Percentiles rank a stretch among this genome's conserved stretches.
phyloP scores from a whole-genome alignment of 768 basidiomycete genomes.

The Mycena epipterygia region DNA sequence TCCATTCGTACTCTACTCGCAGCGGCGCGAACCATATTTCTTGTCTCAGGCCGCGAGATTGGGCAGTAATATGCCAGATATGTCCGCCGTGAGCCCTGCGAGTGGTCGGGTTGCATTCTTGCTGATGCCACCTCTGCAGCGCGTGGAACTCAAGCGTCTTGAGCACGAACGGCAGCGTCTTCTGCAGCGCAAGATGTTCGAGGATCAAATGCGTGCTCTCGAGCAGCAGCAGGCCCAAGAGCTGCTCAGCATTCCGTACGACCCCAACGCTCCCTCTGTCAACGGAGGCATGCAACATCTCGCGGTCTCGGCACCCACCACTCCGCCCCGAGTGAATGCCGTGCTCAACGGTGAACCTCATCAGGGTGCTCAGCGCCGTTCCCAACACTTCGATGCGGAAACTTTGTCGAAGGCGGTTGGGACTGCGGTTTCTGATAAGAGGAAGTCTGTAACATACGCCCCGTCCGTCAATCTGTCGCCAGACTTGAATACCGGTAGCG shows the following conservation, averaged over 20 bases:
- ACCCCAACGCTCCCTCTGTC: conserved; percentile 58
- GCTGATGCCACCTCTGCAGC: conserved; percentile 58
- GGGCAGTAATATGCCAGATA: conserved; percentile 89
- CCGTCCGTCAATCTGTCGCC: conserved; percentile 83
- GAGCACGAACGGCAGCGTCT: conserved; percentile 93
- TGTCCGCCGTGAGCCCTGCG: conserved; percentile 78
- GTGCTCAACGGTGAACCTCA: conserved; percentile 72
- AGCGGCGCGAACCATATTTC: conserved; percentile 35
- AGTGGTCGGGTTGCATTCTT: conserved; percentile 14
- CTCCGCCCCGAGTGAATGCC: conserved; percentile 85
- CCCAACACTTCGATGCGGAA: conserved; percentile 72
- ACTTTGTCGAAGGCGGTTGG: conserved; percentile 78
- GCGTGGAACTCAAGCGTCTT: conserved; percentile 90
- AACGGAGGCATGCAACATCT: conserved; percentile 75
- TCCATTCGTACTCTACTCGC: conserved; percentile 30
- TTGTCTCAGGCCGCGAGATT: conserved; percentile 79
- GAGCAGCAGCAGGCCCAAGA: conserved; percentile 94
- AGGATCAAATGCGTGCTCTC: conserved; percentile 95
- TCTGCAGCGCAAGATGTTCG: conserved; percentile 90
- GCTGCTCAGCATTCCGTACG: conserved; percentile 81
- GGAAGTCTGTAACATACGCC: conserved; percentile 90
- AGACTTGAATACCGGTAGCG: conserved; percentile 64
- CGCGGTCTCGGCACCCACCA: conserved; percentile 91
- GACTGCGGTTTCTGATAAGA: conserved; percentile 75
- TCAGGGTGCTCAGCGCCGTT: conserved; percentile 56